Evolutionary conservation across 441 rosid species (phyloP), one percentile per base, ranked within the genome.

Genomic region (Flueggea neowawraea): DNA sequence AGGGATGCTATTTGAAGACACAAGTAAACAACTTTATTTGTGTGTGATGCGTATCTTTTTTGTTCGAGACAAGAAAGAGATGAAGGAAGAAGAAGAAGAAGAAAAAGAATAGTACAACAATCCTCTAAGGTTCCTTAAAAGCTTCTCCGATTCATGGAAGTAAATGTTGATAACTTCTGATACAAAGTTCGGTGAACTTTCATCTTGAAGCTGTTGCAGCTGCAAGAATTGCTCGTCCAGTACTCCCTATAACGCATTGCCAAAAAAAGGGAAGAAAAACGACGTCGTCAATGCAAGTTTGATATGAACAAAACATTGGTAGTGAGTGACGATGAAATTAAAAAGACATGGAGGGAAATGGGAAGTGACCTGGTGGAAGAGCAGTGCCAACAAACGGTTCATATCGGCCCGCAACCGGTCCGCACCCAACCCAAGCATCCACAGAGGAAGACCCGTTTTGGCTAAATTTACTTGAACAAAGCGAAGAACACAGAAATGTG

Each of bases 371-470:
- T 94, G 97, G 71, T 95, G 99, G 81, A 91, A 89, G 80, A 95
- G 96, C 33, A 89, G 73, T 14, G 96, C 82, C n/a, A 95, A 92
- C 54, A 91, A 77, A 59, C 96, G 88, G 72, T 83, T 91, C 85
- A 88, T 91, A 77, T 95, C 94, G 82, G 86, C 90, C 63, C 82
- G 79, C 68, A 95, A 84, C 80, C 93, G 85, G 60, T 89, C 96
- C 69, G 79, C 87, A 71, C 83, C 96, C 75, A 87, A 89, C 72
- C 96, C 99, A 65, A 95, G 84, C 99, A 91, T 80, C 92, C 96
- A 87, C 92, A 95, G 65, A 47, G 99, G 92, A 58, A 95, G 85
- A 85, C 97, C 99, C 99, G 96, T 95, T 80, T 89, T 91, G 96
- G 69, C 88, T 68, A 47, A 16, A 57, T 10, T 22, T 43, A 9